A percentile compares a stretch with the other conserved stretches of the same genome.
phyloP scores from a whole-genome alignment of 208 protist genomes.

The Trypanosomatidae sp. region DNA sequence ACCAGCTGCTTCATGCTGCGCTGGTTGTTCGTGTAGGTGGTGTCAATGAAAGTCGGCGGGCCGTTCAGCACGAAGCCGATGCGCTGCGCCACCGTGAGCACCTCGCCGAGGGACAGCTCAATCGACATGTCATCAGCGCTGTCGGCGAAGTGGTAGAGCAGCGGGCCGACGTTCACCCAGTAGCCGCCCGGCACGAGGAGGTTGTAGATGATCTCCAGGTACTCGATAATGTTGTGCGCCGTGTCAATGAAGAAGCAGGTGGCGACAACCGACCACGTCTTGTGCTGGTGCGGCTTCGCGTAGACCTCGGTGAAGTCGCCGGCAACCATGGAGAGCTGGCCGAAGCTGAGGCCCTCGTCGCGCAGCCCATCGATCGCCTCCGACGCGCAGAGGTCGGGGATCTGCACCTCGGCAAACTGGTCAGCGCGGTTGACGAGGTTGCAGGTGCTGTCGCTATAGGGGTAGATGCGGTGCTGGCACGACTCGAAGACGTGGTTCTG shows the following conservation, averaged over 20 bases:
- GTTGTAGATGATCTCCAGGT: constrained; percentile 93
- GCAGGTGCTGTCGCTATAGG: constrained; percentile 92
- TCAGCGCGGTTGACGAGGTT: constrained; percentile 90
- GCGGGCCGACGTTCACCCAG: constrained; percentile 96
- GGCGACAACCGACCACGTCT: constrained; percentile 91
- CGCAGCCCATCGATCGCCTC: constrained; percentile 77
- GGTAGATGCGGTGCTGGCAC: constrained; percentile 88
- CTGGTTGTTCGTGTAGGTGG: constrained; percentile 92
- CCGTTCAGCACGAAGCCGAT: constrained; percentile 78
- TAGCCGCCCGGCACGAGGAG: constrained; percentile 91
- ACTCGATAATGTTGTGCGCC: constrained; percentile 96
- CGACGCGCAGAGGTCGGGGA: constrained; percentile 92
- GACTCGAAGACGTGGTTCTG: constrained; percentile 92
- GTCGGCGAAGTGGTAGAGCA: constrained; percentile 96
- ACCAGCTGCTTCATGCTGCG: constrained; percentile 92
- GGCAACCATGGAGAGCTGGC: constrained; percentile 96
- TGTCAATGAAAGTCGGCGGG: constrained; percentile 77
- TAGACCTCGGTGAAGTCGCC: constrained; percentile 98
- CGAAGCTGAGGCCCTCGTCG: constrained; percentile 48
- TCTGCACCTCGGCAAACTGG: constrained; percentile 84
- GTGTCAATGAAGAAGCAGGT: constrained; percentile 98
- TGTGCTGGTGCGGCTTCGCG: constrained; percentile 72
- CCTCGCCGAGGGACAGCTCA: constrained; percentile 90
- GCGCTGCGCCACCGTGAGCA: constrained; percentile 74
- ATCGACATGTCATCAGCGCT: constrained; percentile 84